Evolutionary conservation across 208 protist species (phyloP).

Genomic region (Balamuthia mandrillaris): DNA sequence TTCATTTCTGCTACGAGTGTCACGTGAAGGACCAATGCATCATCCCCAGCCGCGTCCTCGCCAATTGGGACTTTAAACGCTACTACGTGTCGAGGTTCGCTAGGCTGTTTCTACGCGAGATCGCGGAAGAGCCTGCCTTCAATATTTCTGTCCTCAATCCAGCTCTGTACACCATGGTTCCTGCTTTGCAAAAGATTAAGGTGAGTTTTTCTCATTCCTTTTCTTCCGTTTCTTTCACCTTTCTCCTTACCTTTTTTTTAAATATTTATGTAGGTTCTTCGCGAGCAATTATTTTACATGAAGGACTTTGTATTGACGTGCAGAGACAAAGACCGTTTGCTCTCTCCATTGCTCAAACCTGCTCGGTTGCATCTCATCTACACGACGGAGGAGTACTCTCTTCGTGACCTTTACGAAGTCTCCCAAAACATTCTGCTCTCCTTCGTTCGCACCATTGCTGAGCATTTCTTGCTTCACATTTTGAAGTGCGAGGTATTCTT

Average conservation of each 20-base stretch:
- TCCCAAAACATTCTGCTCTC: not conserved
- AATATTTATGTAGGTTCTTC: not conserved
- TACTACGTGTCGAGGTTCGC: conserved; percentile 8
- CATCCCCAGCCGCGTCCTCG: conserved; percentile 40
- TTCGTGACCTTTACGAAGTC: not conserved
- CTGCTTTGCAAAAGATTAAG: not conserved
- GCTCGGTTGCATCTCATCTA: not conserved
- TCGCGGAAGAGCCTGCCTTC: not conserved
- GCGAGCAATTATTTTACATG: conserved; percentile 13
- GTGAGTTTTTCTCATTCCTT: not conserved
- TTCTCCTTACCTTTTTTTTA: not conserved
- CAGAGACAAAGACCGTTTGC: not conserved
- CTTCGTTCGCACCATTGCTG: not conserved
- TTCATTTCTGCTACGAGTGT: conserved; percentile 29
- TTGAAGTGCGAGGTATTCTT: no score
- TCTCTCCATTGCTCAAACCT: not conserved
- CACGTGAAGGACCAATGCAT: not conserved
- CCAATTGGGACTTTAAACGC: conserved; percentile 3
- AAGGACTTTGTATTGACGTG: conserved; percentile 31
- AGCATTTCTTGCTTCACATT: not conserved
- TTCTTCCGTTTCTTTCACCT: not conserved
- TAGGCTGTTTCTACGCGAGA: not conserved
- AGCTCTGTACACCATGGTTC: not conserved
- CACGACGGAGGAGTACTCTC: not conserved
- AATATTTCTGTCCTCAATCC: conserved; percentile 16